Evolutionary conservation across 192 early-diverging fungal species (phyloP), one percentile per base, ranked within the genome.

Genomic region (Dimargaris cristalligena): DNA sequence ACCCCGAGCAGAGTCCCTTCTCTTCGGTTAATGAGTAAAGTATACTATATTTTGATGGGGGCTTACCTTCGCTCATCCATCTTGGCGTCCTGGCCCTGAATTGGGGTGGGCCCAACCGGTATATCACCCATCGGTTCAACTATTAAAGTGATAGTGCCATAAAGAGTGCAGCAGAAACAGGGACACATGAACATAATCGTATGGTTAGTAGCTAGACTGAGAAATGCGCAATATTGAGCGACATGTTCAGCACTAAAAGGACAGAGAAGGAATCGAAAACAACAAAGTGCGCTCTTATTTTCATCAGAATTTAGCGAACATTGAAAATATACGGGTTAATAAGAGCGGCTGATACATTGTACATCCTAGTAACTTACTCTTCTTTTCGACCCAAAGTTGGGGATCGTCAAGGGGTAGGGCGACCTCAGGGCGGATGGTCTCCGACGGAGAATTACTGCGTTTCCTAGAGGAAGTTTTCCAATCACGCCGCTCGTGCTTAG

Each of bases 91-190:
- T 71, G 69, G 25, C 70, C 50, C 2, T 77, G 60, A 3, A 86
- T 38, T 4, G 87, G 87, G 22, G 74, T 32, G 1, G 87, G 87
- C 11, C 87, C 87, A 3, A 87, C 83, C 31, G 72, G 70, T 34
- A 70, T 71, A 65, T 87, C 87, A 35, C 86, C 87, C 0, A 70
- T 67, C 31, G 76, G 64, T 25, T 78, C 75, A 10, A 82, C 76
- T 70, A 41, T n/a, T n/a, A 46, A 45, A 16, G 32, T 3, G 60
- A 33, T 38, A n/a, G 52, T 31, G 23, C 32, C 18, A 56, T 28
- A 30, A 18, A 45, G 57, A 58, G 38, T 6, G 38, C 38, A 16
- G 38, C 8, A 41, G 6, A 6, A 6, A 41, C 6, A 41, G 38
- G 38, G 6, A 16, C 8, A 10, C 16, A 41, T 6, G 8, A 16